Base-by-base conservation (phyloP, 169 alveolate genomes). In the Cryptosporidium meleagridis region DNA sequence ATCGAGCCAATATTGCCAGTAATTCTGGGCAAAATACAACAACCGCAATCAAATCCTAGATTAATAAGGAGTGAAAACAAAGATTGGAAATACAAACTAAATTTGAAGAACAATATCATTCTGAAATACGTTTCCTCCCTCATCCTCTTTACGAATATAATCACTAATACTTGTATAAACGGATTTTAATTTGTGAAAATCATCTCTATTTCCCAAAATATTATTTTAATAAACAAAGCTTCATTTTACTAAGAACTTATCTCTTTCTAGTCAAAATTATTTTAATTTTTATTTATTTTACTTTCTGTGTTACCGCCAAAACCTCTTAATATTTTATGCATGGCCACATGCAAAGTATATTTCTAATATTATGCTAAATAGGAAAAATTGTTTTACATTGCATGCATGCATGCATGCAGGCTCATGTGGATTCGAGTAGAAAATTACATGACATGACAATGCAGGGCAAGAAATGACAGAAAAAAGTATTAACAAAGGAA, bases 311-410 rank as follows among this genome's bases (percentile, higher is more conserved):
- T 35, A 5, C 55, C 45, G 52, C 73, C 52, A 33, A 23, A 8
- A 8, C 33, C 16, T 33, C 10, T 8, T 12, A 18, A 33, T 26
- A 21, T 29, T 29, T 37, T 16, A 39, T 67, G 26, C 26, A 21
- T 69, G 61, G n/a, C 61, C 53, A 69, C 84, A 37, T 69, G 84
- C 33, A 44, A 37, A 44, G n/a, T 69, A 44, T 3, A 29, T 31
- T 69, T 69, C 9, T 39, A 23, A 31, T 37, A 37, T 18, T 31
- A 18, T 51, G 18, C 7, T 5, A 35, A 69, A 51, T 37, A 1
- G 33, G 6, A 26, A 68, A 12, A 35, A 33, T n/a, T 67, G 14
- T 21, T 3, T 31, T 7, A 9, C 10, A 29, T 35, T 69, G 29
- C 61, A 69, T 69, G 37, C 37, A 31, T 31, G 18, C 6, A 12